Conservation (phyloP, 176 grass and related monocot species). For the Miscanthus lutarioriparius region DNA sequence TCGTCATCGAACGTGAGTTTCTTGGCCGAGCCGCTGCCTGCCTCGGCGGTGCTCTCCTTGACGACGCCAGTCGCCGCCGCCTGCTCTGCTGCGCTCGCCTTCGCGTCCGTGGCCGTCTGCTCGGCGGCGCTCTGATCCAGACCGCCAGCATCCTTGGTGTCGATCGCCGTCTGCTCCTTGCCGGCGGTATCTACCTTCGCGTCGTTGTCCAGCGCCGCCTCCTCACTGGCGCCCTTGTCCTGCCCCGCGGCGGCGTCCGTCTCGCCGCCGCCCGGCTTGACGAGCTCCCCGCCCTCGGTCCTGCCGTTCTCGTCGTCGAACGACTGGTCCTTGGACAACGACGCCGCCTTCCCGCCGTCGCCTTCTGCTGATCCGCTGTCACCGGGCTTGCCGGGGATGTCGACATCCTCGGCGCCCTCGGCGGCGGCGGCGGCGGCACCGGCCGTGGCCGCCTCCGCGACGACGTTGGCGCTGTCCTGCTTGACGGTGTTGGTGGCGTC, state of each 20-base stretch:
- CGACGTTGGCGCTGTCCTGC: constrained; percentile 52
- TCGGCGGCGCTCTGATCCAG: constrained; percentile 4
- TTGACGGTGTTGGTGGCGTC: constrained; percentile 64
- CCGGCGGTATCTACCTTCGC: background rate
- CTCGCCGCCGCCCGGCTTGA: constrained; percentile 47
- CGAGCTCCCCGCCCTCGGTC: constrained; percentile 71
- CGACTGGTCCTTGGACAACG: constrained; percentile 36
- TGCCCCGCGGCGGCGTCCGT: constrained; percentile 37
- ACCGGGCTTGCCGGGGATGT: constrained; percentile 1
- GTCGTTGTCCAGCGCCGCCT: background rate
- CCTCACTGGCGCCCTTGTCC: constrained; percentile 42
- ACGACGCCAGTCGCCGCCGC: background rate
- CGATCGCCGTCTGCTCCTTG: background rate
- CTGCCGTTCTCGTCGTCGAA: constrained; percentile 81
- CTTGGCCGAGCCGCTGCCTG: constrained; percentile 8
- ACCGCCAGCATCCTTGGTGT: constrained; percentile 20
- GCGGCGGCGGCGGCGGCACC: background rate
- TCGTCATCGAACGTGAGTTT: constrained; percentile 55
- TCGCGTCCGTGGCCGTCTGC: background rate
- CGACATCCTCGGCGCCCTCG: background rate
- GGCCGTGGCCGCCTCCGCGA: background rate
- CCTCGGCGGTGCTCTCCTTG: background rate
- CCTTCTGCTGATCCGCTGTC: background rate
- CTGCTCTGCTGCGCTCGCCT: constrained; percentile 6
- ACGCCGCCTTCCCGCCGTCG: background rate